phyloP scores from a whole-genome alignment of 352 stramenopile species.

The Detonula confervacea region DNA sequence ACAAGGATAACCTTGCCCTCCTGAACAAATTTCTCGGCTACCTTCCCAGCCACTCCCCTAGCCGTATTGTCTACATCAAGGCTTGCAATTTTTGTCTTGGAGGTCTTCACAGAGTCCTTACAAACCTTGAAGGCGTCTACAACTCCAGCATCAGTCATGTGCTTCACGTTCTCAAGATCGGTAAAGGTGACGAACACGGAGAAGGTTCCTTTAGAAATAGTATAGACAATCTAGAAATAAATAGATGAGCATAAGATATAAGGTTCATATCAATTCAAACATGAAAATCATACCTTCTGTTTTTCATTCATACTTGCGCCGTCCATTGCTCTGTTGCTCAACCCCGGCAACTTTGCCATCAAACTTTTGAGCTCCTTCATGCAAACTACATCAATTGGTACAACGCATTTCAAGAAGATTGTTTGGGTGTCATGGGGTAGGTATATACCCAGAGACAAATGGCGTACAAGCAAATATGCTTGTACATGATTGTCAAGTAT shows the following conservation, averaged over 20 bases:
- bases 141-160: slow-evolving; percentile 3
- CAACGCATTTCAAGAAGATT: neutral
- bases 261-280: neutral
- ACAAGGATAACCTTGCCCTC: slow-evolving; percentile 1
- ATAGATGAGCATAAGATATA: neutral
- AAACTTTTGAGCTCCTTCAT: neutral
- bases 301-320: slow-evolving; percentile 23
- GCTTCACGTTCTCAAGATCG: slow-evolving; percentile 20
- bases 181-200: slow-evolving; percentile 1
- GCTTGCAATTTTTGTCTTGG: neutral
- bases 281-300: neutral
- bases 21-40: neutral
- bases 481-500: slow-evolving; percentile 2
- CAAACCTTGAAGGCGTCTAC: neutral
- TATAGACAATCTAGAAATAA: slow-evolving; percentile 20
- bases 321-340: slow-evolving; percentile 8
- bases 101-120: neutral
- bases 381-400: neutral
- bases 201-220: slow-evolving; percentile 3
- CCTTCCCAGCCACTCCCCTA: neutral
- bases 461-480: neutral
- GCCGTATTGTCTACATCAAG: slow-evolving; percentile 9
- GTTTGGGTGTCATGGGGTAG: neutral
- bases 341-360: neutral
- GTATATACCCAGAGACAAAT: neutral